A percentile compares a stretch with the other conserved stretches of the same genome.
phyloP scores from a whole-genome alignment of 768 basidiomycete species.

The Kondoa malvinella region DNA sequence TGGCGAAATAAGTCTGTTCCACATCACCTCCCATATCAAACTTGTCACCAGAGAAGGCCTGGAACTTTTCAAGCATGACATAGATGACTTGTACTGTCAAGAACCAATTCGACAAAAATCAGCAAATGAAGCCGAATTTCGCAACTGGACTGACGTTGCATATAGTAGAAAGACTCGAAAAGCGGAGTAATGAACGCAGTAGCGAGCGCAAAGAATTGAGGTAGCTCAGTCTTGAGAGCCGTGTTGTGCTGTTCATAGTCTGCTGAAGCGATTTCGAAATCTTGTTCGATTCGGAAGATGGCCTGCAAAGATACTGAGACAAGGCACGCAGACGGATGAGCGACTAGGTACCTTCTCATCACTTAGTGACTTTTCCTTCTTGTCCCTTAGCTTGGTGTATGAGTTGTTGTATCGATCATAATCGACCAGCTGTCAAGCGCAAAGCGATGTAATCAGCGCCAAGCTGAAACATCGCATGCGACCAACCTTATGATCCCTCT shows the following conservation, averaged over 20 bases:
- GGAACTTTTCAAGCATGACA: slow-evolving; percentile 82
- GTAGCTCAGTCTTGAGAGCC: slow-evolving; percentile 78
- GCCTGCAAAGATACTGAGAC: slow-evolving; percentile 14
- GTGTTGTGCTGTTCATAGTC: slow-evolving; percentile 40
- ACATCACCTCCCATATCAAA: slow-evolving; percentile 43
- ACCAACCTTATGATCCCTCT: slow-evolving; percentile 83
- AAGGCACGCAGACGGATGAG: slow-evolving; percentile 1
- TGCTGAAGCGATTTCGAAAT: slow-evolving; percentile 35
- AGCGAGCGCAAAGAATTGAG: slow-evolving; percentile 72
- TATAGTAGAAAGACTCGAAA: slow-evolving; percentile 98
- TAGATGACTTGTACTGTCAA: slow-evolving; percentile 75
- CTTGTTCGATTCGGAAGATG: slow-evolving; percentile 35
- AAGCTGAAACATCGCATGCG: not conserved
- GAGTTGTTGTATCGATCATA: slow-evolving; percentile 95
- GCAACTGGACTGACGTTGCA: slow-evolving; percentile 47
- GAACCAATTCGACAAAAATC: too few relatives aligned
- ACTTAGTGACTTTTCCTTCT: slow-evolving; percentile 88
- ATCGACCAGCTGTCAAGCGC: slow-evolving; percentile 51
- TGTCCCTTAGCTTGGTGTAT: slow-evolving; percentile 83
- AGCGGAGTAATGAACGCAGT: slow-evolving; percentile 86
- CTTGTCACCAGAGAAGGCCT: slow-evolving; percentile 57
- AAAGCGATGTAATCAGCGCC: not conserved
- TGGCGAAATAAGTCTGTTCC: slow-evolving; percentile 62
- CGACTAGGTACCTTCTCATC: slow-evolving; percentile 67
- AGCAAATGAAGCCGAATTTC: slow-evolving; percentile 6